Conservation (phyloP, 1,139 yeast species). For the Pneumocystis carinii region DNA sequence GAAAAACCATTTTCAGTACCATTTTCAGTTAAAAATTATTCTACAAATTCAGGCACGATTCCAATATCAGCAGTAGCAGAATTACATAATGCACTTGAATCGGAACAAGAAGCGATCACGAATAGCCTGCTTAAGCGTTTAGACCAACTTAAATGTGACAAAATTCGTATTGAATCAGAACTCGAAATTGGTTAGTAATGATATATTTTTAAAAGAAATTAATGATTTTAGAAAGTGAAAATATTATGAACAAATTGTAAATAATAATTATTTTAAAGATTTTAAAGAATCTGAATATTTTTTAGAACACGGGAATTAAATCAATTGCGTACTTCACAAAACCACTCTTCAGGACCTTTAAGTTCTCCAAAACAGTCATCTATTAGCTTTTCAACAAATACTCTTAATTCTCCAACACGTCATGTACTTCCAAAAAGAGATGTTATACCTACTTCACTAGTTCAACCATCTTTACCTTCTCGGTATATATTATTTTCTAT, state of each 20-base stretch:
- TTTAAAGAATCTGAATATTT: background rate
- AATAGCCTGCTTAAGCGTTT: background rate
- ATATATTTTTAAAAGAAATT: background rate
- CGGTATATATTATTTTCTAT: background rate
- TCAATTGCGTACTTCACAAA: background rate
- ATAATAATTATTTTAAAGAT: background rate
- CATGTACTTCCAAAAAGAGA: background rate
- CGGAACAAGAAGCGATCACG: background rate
- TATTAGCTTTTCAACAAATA: background rate
- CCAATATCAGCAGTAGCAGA: background rate
- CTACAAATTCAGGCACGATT: background rate
- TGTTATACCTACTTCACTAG: background rate
- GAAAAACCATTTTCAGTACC: background rate
- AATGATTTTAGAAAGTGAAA: background rate
- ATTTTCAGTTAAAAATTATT: background rate
- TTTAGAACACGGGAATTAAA: background rate
- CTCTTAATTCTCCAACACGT: background rate
- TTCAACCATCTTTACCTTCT: background rate
- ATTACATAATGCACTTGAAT: background rate
- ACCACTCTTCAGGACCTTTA: background rate
- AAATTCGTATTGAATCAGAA: conserved; percentile 1
- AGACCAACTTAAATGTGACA: conserved; percentile 1
- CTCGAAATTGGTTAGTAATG: background rate
- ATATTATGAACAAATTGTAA: background rate
- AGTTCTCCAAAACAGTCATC: background rate